These are phyloP conservation scores for Daldinia vernicosa DNA, from an alignment of 495 filamentous ascomycete species.

Conservation along the genomic window DNA sequence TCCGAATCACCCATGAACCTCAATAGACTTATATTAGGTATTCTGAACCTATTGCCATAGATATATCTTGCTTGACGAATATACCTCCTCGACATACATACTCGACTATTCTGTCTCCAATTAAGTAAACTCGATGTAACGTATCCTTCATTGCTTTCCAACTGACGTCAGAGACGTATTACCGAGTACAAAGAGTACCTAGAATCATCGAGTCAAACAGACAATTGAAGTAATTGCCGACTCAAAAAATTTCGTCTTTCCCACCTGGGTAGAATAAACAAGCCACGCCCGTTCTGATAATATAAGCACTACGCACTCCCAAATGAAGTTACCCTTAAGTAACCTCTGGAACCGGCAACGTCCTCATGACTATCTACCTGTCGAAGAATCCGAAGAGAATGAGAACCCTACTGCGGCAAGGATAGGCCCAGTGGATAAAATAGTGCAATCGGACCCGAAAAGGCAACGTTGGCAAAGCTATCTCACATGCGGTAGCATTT, in stretches of 20 bases:
- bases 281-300: background rate
- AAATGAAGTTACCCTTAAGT: slow-evolving; percentile 18
- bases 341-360: slow-evolving; percentile 30
- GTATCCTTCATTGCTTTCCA: background rate
- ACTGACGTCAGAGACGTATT: background rate
- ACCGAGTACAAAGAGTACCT: background rate
- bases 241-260: background rate
- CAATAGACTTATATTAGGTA: background rate
- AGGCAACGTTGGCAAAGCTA: slow-evolving; percentile 13
- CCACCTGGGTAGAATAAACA: background rate
- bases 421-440: slow-evolving; percentile 2
- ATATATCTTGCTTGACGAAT: background rate
- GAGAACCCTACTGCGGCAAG: slow-evolving; percentile 16
- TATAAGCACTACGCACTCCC: slow-evolving; percentile 10
- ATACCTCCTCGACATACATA: background rate
- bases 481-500: slow-evolving; percentile 34
- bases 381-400: slow-evolving; percentile 27
- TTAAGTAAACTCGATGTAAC: background rate
- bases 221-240: background rate
- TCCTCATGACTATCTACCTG: slow-evolving; percentile 25
- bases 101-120: background rate
- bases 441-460: background rate
- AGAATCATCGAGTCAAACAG: background rate
- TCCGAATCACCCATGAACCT: slow-evolving; percentile 1
- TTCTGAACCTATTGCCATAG: background rate